A percentile compares a stretch with the other conserved stretches of the same genome.
Evolutionary conservation across 495 filamentous ascomycete genomes (phyloP).

Genomic region (Neurospora sp.): DNA sequence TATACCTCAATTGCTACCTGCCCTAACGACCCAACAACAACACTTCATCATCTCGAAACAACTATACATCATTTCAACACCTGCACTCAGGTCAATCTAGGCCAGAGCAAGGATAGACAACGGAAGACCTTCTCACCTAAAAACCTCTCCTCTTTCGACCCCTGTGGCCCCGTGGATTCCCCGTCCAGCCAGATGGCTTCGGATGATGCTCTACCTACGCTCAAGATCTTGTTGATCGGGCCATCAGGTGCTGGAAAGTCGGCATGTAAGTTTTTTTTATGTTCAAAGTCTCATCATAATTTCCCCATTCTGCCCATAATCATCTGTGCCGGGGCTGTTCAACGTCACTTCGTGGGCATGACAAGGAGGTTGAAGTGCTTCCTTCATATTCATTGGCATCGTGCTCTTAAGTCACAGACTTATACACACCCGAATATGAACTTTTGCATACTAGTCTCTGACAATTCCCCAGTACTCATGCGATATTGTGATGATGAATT

Average conservation of each 20-base stretch:
- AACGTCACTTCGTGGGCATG: background rate
- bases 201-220: conserved; percentile 37
- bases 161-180: background rate
- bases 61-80: background rate
- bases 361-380: background rate
- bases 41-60: background rate
- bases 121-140: background rate
- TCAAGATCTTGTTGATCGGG: conserved; percentile 45
- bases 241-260: conserved; percentile 45
- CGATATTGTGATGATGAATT: conserved; percentile 50
- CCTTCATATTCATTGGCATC: background rate
- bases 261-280: conserved; percentile 30
- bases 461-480: conserved; percentile 11
- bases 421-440: background rate
- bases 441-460: background rate
- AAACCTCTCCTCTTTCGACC: background rate
- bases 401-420: background rate
- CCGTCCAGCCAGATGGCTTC: conserved; percentile 25
- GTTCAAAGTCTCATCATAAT: background rate
- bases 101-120: background rate
- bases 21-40: background rate
- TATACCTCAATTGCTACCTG: background rate
- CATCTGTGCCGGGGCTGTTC: background rate
- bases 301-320: background rate
- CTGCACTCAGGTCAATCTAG: background rate